A percentile compares a stretch with the other conserved stretches of the same genome.
phyloP scores from a whole-genome alignment of 2,329 filamentous ascomycete species.

The Phyllosticta capitalensis region DNA sequence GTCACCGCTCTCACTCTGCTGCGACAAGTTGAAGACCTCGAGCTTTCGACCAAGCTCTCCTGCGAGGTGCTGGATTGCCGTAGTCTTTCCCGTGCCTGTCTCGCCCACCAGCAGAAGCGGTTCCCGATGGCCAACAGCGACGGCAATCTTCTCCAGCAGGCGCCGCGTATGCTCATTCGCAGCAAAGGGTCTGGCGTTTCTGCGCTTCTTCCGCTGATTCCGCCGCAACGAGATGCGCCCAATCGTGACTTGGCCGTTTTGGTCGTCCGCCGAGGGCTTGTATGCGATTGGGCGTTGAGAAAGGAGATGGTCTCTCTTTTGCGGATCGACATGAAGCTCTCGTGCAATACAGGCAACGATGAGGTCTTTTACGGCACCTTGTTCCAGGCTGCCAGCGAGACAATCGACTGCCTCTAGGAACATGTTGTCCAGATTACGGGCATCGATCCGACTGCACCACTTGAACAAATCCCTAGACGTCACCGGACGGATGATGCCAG shows the following conservation, averaged over 20 bases:
- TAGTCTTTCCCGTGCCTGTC: conserved; percentile 97
- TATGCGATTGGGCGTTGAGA: conserved; percentile 55
- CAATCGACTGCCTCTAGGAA: conserved; percentile 92
- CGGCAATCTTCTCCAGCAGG: conserved; percentile 78
- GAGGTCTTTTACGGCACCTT: conserved; percentile 48
- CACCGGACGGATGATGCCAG: conserved; percentile 49
- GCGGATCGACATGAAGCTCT: conserved; percentile 76
- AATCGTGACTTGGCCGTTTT: conserved; percentile 37
- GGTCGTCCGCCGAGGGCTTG: not conserved
- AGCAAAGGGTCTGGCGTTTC: conserved; percentile 49
- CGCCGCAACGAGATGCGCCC: conserved; percentile 29
- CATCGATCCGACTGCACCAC: conserved; percentile 71
- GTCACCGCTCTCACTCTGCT: conserved; percentile 96
- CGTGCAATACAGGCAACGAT: conserved; percentile 68
- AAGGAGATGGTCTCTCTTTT: conserved; percentile 70
- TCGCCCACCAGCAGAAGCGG: conserved; percentile 93
- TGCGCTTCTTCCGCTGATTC: conserved; percentile 10
- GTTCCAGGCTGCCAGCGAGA: conserved; percentile 73
- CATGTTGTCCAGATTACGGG: conserved; percentile 64
- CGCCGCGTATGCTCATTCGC: conserved; percentile 77
- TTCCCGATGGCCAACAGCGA: conserved; percentile 74
- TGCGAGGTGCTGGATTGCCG: conserved; percentile 86
- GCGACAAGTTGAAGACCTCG: conserved; percentile 88
- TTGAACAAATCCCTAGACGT: conserved; percentile 78
- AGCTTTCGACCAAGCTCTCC: conserved; percentile 76